A percentile compares a stretch with the other conserved stretches of the same genome.
Evolutionary conservation across 225 moss, liverwort and hornwort species (phyloP).

Genomic region (Sphagnum contortum): DNA sequence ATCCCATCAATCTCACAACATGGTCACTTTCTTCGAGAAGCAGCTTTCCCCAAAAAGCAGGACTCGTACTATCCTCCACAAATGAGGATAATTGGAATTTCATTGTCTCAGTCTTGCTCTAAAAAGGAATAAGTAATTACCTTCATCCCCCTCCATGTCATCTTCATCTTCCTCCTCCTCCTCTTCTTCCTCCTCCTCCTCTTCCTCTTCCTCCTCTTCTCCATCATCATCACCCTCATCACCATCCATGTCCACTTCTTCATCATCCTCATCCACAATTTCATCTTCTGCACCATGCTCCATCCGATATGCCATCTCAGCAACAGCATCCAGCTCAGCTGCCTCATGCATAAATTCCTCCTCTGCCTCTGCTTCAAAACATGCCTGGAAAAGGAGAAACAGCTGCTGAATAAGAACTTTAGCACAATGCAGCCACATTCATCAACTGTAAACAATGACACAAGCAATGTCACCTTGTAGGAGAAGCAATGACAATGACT

Average conservation of each 20-base stretch:
- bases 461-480: too few species aligned
- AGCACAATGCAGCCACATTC: too few species aligned
- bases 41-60: too few species aligned
- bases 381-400: conserved; percentile 19
- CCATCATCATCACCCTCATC: conserved; percentile 71
- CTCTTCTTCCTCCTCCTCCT: conserved; percentile 34
- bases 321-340: conserved; percentile 90
- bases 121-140: conserved; percentile 9
- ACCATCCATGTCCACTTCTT: conserved; percentile 64
- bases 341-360: conserved; percentile 95
- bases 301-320: conserved; percentile 94
- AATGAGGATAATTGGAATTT: too few species aligned
- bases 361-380: conserved; percentile 69
- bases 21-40: too few species aligned
- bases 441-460: too few species aligned
- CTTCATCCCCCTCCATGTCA: conserved; percentile 83
- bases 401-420: too few species aligned
- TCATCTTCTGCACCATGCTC: conserved; percentile 86
- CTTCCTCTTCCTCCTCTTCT: conserved; percentile 85
- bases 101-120: too few species aligned
- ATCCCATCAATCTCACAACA: too few species aligned
- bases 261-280: conserved; percentile 82
- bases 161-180: conserved; percentile 91
- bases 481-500: too few species aligned
- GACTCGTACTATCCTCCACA: too few species aligned